Evolutionary conservation across 2,329 filamentous ascomycete species (phyloP).

Genomic region (Alternaria sp.): DNA sequence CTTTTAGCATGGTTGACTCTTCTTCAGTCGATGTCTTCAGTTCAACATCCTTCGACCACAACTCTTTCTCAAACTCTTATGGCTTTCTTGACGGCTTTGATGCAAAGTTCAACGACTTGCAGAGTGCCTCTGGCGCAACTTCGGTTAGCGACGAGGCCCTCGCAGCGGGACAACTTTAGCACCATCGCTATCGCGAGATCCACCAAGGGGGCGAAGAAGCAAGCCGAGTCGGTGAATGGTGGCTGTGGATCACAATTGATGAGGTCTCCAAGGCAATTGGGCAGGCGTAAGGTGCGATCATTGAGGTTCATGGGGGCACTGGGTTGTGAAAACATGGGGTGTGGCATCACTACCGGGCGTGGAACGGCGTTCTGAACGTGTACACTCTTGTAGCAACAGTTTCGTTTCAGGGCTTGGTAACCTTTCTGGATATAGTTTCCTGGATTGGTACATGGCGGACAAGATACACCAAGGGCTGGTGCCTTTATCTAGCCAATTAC

Average conservation of each 20-base stretch:
- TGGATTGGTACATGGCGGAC: constrained; percentile 32
- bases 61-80: constrained; percentile 42
- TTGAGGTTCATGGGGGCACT: constrained; percentile 28
- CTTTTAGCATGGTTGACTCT: constrained; percentile 45
- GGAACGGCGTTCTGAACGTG: constrained; percentile 36
- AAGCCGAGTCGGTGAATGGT: constrained; percentile 36
- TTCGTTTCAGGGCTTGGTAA: constrained; percentile 27
- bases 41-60: constrained; percentile 43
- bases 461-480: constrained; percentile 49
- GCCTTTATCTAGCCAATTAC: constrained; percentile 43
- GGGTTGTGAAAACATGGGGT: constrained; percentile 27
- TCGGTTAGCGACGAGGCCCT: constrained; percentile 59
- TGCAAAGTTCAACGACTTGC: constrained; percentile 55
- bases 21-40: constrained; percentile 48
- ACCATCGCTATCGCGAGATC: constrained; percentile 37
- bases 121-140: constrained; percentile 59
- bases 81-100: constrained; percentile 52
- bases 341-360: constrained; percentile 32
- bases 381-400: constrained; percentile 33
- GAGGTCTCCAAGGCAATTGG: constrained; percentile 39
- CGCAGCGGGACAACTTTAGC: constrained; percentile 53
- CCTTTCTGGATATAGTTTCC: constrained; percentile 30
- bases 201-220: constrained; percentile 31
- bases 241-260: constrained; percentile 39
- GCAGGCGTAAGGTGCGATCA: constrained; percentile 41